Conservation (phyloP, 768 basidiomycete species). For the Phylloporus scabripes region DNA sequence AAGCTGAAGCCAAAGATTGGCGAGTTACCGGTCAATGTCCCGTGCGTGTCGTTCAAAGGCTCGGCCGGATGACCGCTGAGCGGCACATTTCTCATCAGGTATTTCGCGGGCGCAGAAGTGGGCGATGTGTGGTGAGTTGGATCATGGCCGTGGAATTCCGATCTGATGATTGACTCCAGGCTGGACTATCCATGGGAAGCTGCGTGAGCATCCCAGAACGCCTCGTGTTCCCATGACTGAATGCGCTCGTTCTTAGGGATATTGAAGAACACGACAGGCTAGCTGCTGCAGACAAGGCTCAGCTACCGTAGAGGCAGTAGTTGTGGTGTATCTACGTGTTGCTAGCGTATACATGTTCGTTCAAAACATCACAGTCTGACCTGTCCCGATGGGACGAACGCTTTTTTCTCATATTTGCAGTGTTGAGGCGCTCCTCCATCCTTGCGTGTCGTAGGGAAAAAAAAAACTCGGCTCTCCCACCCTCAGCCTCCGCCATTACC, state of each 20-base stretch:
- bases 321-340: background rate
- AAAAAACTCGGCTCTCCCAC: slow-evolving; percentile 9
- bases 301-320: too few relatives aligned
- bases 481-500: background rate
- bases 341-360: background rate
- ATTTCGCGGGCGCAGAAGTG: slow-evolving; percentile 78
- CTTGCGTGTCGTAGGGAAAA: slow-evolving; percentile 3
- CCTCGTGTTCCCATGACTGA: background rate
- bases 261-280: slow-evolving; percentile 73
- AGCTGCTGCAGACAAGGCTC: slow-evolving; percentile 41
- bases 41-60: slow-evolving; percentile 40
- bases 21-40: slow-evolving; percentile 57
- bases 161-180: slow-evolving; percentile 38
- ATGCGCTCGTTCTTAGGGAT: slow-evolving; percentile 39
- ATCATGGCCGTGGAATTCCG: slow-evolving; percentile 8
- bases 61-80: background rate
- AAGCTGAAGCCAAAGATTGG: slow-evolving; percentile 86
- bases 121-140: slow-evolving; percentile 61
- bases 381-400: too few relatives aligned
- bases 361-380: too few relatives aligned
- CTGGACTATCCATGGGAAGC: slow-evolving; percentile 85
- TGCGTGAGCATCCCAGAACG: slow-evolving; percentile 40
- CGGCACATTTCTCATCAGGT: slow-evolving; percentile 36
- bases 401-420: too few relatives aligned
- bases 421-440: too few relatives aligned